Conservation (phyloP, 352 stramenopile genomes). For the Albugo candida region DNA sequence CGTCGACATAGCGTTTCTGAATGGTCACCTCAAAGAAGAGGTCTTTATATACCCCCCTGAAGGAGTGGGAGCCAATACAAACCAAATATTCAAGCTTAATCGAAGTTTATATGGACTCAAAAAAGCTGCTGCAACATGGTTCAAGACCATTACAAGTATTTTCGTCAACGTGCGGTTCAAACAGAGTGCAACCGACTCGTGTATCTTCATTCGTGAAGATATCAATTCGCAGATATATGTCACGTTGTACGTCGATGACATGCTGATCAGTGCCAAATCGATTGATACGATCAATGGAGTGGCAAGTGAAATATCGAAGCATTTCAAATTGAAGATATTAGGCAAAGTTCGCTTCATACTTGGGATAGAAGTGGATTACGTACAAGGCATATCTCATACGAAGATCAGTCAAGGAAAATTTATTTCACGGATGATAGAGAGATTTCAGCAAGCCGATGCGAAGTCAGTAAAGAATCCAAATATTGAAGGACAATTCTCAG, state of each 20-base stretch:
- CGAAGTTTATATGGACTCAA: conserved; percentile 18
- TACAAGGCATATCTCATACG: too few species aligned
- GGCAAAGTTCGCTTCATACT: neutral
- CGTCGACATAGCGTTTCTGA: conserved; percentile 17
- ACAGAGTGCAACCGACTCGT: neutral
- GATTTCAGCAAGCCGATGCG: too few species aligned
- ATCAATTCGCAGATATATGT: neutral
- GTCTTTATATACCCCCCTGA: conserved; percentile 10
- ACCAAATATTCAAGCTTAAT: conserved; percentile 11
- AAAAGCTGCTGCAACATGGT: conserved; percentile 14
- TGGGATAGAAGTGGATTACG: too few species aligned
- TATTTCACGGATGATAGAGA: too few species aligned
- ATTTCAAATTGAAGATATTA: neutral
- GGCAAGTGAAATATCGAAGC: neutral
- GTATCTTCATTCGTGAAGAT: neutral
- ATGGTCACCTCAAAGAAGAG: conserved; percentile 12
- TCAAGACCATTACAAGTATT: conserved; percentile 9
- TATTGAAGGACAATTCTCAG: too few species aligned
- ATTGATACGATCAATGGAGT: neutral
- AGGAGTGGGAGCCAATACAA: conserved; percentile 3
- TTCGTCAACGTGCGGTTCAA: conserved; percentile 3
- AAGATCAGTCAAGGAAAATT: too few species aligned
- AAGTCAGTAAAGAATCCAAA: too few species aligned
- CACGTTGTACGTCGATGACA: neutral
- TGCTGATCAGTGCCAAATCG: neutral